Conservation (phyloP, 2,329 filamentous ascomycete species). For the Talaromyces marneffei region DNA sequence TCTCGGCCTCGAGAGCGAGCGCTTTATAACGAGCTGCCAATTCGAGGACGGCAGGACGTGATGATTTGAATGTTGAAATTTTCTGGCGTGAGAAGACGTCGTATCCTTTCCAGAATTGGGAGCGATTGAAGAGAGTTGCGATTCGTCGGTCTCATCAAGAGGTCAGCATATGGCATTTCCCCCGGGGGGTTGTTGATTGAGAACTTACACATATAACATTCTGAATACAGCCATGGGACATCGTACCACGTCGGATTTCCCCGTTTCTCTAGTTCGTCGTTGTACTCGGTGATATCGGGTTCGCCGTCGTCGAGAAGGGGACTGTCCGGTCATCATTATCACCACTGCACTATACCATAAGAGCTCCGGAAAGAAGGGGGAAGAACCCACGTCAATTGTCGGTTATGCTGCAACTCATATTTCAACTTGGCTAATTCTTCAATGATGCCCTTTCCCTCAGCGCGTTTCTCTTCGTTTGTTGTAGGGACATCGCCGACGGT, state of each 20-base stretch:
- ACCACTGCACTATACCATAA: background rate
- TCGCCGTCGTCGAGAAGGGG: slow-evolving; percentile 72
- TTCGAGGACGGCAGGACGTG: slow-evolving; percentile 77
- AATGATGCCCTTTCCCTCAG: slow-evolving; percentile 82
- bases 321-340: slow-evolving; percentile 36
- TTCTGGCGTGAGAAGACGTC: slow-evolving; percentile 89
- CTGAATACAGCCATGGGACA: slow-evolving; percentile 80
- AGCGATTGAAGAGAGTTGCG: slow-evolving; percentile 68
- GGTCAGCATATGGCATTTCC: background rate
- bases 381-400: slow-evolving; percentile 65
- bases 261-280: slow-evolving; percentile 71
- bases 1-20: slow-evolving; percentile 61
- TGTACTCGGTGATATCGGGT: slow-evolving; percentile 73
- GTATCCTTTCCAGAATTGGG: slow-evolving; percentile 79
- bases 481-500: slow-evolving; percentile 46
- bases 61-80: slow-evolving; percentile 85
- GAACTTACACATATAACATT: slow-evolving; percentile 74
- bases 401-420: slow-evolving; percentile 90
- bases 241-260: slow-evolving; percentile 75
- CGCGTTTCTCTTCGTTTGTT: slow-evolving; percentile 51
- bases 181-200: no score
- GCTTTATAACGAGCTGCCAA: slow-evolving; percentile 73
- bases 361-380: background rate
- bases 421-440: slow-evolving; percentile 75
- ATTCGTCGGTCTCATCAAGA: slow-evolving; percentile 58